Percentiles rank a stretch among this genome's conserved stretches.
These are phyloP conservation scores for Arbutus unedo DNA, from an alignment of 148 eudicot genomes.

Conservation along the genomic window DNA sequence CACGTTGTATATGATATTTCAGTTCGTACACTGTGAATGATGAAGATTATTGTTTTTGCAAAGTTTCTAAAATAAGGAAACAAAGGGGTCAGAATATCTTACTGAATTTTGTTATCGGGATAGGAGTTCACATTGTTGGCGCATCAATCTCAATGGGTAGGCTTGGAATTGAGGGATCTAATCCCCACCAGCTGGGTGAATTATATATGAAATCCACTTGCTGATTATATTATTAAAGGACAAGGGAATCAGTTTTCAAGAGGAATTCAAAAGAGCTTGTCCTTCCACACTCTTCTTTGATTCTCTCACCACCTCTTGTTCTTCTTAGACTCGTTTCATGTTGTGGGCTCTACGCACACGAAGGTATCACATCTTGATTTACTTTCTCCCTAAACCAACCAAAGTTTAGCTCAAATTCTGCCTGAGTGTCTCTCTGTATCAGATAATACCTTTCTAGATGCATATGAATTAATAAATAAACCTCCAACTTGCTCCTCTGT, in stretches of 20 bases:
- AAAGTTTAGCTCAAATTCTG: too few relatives aligned
- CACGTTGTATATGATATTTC: neutral
- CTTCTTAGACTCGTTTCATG: slow-evolving; percentile 11
- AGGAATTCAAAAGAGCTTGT: slow-evolving; percentile 16
- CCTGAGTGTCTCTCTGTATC: too few relatives aligned
- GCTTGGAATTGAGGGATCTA: slow-evolving; percentile 30
- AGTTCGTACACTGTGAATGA: neutral
- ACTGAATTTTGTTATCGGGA: slow-evolving; percentile 9
- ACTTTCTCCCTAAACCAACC: neutral
- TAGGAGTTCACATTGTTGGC: slow-evolving; percentile 23
- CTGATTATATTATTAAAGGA: slow-evolving; percentile 30
- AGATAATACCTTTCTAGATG: neutral
- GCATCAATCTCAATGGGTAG: slow-evolving; percentile 30
- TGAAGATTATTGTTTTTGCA: neutral
- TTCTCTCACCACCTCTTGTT: slow-evolving; percentile 16
- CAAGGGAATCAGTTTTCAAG: slow-evolving; percentile 27
- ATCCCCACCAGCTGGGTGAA: slow-evolving; percentile 34
- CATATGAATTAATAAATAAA: slow-evolving; percentile 18
- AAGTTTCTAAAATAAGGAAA: slow-evolving; percentile 14
- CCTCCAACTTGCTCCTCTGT: slow-evolving; percentile 38
- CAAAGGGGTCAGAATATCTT: slow-evolving; percentile 25
- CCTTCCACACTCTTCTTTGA: slow-evolving; percentile 16
- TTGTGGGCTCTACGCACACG: slow-evolving; percentile 19
- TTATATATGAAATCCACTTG: slow-evolving; percentile 27
- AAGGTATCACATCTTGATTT: slow-evolving; percentile 26